Percentiles rank a stretch among this genome's conserved stretches.
These are phyloP conservation scores for Eutrema japonicum DNA, from an alignment of 345 rosid species.

Conservation along the genomic window DNA sequence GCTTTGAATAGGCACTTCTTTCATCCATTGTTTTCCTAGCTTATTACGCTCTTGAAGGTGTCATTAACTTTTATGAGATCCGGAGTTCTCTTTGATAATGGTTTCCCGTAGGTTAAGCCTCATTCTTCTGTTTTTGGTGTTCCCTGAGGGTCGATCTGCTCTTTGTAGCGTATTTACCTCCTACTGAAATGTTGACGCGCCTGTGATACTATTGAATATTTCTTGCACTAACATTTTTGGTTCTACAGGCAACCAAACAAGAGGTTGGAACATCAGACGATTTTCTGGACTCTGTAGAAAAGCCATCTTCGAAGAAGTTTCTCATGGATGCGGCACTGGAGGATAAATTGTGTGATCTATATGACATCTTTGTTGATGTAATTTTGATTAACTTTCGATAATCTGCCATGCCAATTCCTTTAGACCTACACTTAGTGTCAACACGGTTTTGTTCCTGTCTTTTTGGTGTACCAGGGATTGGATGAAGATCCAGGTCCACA, in stretches of 20 bases:
- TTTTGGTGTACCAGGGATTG: conserved; percentile 45
- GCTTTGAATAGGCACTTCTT: not conserved
- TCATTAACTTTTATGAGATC: not conserved
- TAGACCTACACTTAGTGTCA: conserved; percentile 8
- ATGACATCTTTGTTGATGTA: conserved; percentile 93
- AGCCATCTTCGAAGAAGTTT: conserved; percentile 54
- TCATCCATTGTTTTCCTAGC: not conserved
- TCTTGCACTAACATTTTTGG: not conserved
- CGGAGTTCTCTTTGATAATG: conserved; percentile 1
- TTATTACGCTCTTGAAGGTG: not conserved
- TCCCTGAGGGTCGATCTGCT: conserved; percentile 5
- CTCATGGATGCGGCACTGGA: conserved; percentile 77
- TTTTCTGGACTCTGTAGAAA: conserved; percentile 69
- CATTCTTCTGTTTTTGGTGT: conserved; percentile 13
- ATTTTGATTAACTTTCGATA: conserved; percentile 20
- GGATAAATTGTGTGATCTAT: conserved; percentile 92
- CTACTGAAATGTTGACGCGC: not conserved
- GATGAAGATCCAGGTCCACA: conserved; percentile 92
- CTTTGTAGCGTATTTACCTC: conserved; percentile 1
- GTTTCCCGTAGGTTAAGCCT: not conserved
- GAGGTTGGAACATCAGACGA: conserved; percentile 70
- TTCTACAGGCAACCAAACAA: conserved; percentile 54
- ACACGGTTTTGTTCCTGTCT: conserved; percentile 18
- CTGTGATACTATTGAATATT: conserved; percentile 5
- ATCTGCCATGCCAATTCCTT: conserved; percentile 7